These are phyloP conservation scores for Monosporascus sp. DNA, from an alignment of 2,329 filamentous ascomycete genomes.

Conservation along the genomic window DNA sequence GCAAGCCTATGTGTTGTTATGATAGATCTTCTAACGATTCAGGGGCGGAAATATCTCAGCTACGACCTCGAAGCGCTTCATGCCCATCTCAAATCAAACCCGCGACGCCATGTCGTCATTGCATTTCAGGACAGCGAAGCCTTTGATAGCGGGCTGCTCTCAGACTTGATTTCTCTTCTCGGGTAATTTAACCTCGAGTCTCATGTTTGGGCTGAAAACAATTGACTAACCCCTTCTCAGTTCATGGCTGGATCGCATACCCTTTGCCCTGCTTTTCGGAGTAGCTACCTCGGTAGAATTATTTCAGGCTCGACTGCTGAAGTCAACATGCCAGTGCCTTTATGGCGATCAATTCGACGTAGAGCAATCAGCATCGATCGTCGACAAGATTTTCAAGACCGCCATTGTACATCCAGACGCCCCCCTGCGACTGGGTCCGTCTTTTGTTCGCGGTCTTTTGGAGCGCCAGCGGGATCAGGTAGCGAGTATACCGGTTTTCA, in stretches of 20 bases:
- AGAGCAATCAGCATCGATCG: constrained; percentile 63
- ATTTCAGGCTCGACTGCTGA: constrained; percentile 68
- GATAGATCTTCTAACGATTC: constrained; percentile 13
- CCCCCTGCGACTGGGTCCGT: constrained; percentile 58
- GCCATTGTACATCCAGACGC: constrained; percentile 55
- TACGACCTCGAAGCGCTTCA: constrained; percentile 73
- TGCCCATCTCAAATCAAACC: constrained; percentile 49
- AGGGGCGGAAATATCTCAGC: constrained; percentile 64
- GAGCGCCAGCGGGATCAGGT: constrained; percentile 73
- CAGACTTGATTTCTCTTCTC: constrained; percentile 64
- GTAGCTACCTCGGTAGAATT: constrained; percentile 78
- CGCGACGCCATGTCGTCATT: constrained; percentile 58
- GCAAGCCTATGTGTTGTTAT: background rate
- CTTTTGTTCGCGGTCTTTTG: constrained; percentile 57
- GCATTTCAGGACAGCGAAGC: constrained; percentile 79
- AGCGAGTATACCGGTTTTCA: constrained; percentile 68
- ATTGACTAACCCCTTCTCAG: constrained; percentile 11
- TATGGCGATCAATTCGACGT: constrained; percentile 72
- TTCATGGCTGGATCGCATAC: constrained; percentile 69
- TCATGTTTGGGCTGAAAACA: constrained; percentile 18
- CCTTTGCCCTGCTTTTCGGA: constrained; percentile 72
- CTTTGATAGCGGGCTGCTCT: constrained; percentile 68
- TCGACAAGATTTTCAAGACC: constrained; percentile 66
- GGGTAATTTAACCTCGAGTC: constrained; percentile 45
- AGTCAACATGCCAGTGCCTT: constrained; percentile 61